Evolutionary conservation across 768 basidiomycete species (phyloP), one percentile per base, ranked within the genome.

Genomic region (Pulveroboletus sp.): DNA sequence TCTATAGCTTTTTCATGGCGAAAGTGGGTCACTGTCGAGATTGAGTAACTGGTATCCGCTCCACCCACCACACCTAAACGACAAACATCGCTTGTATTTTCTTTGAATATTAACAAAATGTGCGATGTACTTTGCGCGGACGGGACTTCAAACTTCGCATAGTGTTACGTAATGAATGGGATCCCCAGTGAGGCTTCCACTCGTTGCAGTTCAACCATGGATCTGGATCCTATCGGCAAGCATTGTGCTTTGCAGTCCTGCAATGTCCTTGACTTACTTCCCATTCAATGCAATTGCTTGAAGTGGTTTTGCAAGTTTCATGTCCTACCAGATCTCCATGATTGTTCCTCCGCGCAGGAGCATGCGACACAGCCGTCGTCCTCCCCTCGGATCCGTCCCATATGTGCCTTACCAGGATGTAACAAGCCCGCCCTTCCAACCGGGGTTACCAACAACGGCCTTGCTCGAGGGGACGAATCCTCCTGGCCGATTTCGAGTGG

Each of bases 251-350:
- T 78, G 42, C 43, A 72, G 9, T 67, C 74, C 14, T 92, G 89
- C 73, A 73, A 76, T 45, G 55, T 73, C 30, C 70, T 84, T 56
- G 89, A 91, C 68, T 86, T 91, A 53, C 75, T 93, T 0, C 90
- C 90, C n/a, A 82, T 88, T 50, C 65, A 68, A 43, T 93, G 90
- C 61, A 58, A 59, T 24, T 92, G 90, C 68, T 60, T 72, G 38
- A 63, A 63, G 30, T 64, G 72, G 49, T 90, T 81, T 66, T 93
- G 89, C 70, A 73, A 72, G 11, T 64, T 76, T 31, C 89, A 93
- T 62, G 75, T 82, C 49, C 58, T 70, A 13, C 76, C 79, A 8
- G 80, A 83, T 31, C 59, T 63, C n/a, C 89, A 93, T 60, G 52
- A 68, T 17, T 93, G 89, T 63, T 49, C 70, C 6, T 54, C 53